Evolutionary conservation across 352 stramenopile genomes (phyloP), one percentile per base, ranked within the genome.

Genomic region (Globisporangium nunn): DNA sequence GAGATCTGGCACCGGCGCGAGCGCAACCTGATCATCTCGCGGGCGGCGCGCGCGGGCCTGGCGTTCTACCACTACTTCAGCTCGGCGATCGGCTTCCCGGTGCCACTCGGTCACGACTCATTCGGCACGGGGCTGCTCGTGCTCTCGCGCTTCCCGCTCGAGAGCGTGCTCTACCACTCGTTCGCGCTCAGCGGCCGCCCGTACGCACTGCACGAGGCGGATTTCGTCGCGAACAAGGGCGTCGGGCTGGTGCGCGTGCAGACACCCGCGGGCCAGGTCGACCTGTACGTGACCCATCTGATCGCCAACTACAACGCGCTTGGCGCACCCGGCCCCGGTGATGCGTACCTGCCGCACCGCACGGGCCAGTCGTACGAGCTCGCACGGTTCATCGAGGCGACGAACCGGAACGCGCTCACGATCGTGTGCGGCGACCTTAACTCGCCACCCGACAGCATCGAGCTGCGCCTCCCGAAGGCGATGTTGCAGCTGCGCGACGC

Each of bases 41-140:
- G 72, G 54, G 82, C 79, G 8, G 63, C 86, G 56, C 56, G 78
- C 33, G 72, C 62, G 5, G 82, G 82, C 0, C 87, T 87, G 61
- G 58, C 75, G 44, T 92, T 85, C 62, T 89, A 89, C 65, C 82
- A 92, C 67, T 92, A 92, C 71, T 92, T 92, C 50, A 85, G 89
- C 58, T 66, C 82, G 43, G 78, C 79, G 5, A 80, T 90, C 39
- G 82, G 82, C 8, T 92, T 92, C 58, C 82, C 82, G 0, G 68
- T 90, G 28, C 82, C 82, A 10, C 65, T 90, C 29, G 80, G 79
- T 5, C 61, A 80, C 6, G 82, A 90, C 55, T 76, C 74, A 15
- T 92, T 92, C 50, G 82, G 82, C 52, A 92, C 82, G 49, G 82
- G 82, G 15, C 63, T 92, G 59, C 67, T 92, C 15, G 75, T 89